phyloP scores from a whole-genome alignment of 1,284 basidiomycete genomes.

The Xerocomus minutiporus region DNA sequence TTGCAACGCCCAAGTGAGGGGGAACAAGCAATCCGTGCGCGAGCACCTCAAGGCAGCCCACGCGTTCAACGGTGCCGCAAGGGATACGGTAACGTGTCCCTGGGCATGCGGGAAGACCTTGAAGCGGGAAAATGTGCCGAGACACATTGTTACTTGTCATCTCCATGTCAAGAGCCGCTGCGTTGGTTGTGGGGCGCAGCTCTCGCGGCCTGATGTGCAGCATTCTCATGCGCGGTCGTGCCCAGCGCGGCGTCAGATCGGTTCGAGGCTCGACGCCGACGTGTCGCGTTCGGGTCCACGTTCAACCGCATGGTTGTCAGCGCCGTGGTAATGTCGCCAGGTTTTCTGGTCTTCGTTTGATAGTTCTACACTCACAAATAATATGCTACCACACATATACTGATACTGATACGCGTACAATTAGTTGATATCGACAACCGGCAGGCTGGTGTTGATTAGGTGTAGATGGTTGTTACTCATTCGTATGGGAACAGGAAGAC shows the following conservation, averaged over 20 bases:
- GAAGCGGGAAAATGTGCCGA: slow-evolving; percentile 18
- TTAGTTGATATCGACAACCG: neutral
- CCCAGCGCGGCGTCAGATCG: neutral
- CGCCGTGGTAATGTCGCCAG: neutral
- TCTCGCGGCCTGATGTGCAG: slow-evolving; percentile 23
- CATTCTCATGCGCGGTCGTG: slow-evolving; percentile 13
- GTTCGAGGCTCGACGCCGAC: neutral
- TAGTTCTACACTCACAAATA: neutral
- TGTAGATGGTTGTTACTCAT: neutral
- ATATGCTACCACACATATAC: neutral
- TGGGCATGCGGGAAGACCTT: slow-evolving; percentile 13
- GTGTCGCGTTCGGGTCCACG: neutral
- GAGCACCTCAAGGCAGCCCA: slow-evolving; percentile 16
- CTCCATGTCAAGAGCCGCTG: slow-evolving; percentile 12
- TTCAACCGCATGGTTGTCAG: neutral
- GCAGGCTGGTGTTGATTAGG: neutral
- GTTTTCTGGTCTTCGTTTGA: neutral
- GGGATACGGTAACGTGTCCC: slow-evolving; percentile 1
- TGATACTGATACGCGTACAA: neutral
- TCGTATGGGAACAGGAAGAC: neutral
- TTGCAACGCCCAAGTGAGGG: slow-evolving; percentile 5
- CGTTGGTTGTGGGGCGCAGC: slow-evolving; percentile 1
- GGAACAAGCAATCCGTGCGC: slow-evolving; percentile 8
- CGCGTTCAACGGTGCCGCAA: slow-evolving; percentile 5
- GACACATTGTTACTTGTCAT: slow-evolving; percentile 19